Conservation (phyloP, 192 early-diverging fungal species). For the Phycomyces blakesleeanus region DNA sequence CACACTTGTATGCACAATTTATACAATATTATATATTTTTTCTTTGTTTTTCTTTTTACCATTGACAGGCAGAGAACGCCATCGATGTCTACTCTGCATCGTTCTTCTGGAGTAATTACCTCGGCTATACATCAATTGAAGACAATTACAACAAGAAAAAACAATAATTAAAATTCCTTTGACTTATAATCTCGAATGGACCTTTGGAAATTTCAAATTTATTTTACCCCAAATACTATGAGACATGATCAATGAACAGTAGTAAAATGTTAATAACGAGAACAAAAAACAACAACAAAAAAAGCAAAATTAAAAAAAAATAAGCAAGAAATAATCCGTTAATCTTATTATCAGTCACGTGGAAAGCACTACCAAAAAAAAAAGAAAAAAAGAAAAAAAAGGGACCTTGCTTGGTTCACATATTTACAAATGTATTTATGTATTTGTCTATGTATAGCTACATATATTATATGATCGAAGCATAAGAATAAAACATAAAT, state of each 20-base stretch:
- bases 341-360: neutral
- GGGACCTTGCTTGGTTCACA: no score
- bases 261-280: no score
- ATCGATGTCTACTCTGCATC: neutral
- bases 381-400: neutral
- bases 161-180: no score
- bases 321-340: neutral
- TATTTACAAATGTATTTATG: no score
- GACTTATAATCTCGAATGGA: neutral
- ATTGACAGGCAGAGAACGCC: neutral
- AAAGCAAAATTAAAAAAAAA: neutral
- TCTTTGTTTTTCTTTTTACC: neutral
- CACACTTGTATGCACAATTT: no score
- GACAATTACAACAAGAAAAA: no score
- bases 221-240: constrained; percentile 18
- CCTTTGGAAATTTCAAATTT: no score
- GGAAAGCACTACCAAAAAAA: neutral
- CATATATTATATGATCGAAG: no score
- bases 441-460: no score
- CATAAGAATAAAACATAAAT: no score
- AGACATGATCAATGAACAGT: constrained; percentile 4
- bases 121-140: neutral
- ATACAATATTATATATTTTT: no score
- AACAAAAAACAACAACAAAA: no score
- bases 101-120: constrained; percentile 3